Base-by-base conservation (phyloP, 768 basidiomycete genomes). In the Phylloporus scabripes region DNA sequence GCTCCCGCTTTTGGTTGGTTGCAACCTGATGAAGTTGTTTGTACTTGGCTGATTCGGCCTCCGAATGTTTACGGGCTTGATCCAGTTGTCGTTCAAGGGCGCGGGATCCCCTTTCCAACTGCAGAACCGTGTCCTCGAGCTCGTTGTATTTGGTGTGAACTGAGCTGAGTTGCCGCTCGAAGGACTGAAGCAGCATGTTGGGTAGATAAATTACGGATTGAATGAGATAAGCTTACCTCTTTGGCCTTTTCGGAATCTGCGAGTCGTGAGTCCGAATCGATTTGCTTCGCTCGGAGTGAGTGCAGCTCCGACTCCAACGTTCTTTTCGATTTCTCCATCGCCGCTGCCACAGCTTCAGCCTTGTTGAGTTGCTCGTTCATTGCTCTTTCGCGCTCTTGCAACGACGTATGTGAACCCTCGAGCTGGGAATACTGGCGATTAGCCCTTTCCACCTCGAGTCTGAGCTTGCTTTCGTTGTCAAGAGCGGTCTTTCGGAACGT, bases 101-200 rank as follows among this genome's bases (percentile, higher is more conserved):
- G 10, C 80, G 81, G 62, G 89, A 81, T 49, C 93, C 92, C 26
- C 89, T 77, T 65, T 97, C 88, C 43, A 89, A 76, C 56, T 87
- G 82, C 6, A 96, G 75, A 1, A 90, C 79, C 0, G 85, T 79
- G 61, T 98, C 95, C 66, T 99, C 95, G 48, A 92, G 85, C 49
- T 87, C 84, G 49, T 87, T 81, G 51, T 85, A 86, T 58, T 90
- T 90, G 31, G 77, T 74, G 59, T 89, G 86, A 6, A 86, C 78
- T 18, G 77, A 68, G 0, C 72, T 64, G n/a, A 95, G 68, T 63
- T 93, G 85, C 33, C 85, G 83, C 55, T 94, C 90, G 42, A 91
- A 70, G 37, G 71, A 75, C 91, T 96, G 58, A 5, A 48, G 31
- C 5, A 10, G 28, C 9, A 4, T n/a, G n/a, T 61, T 7, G 54